Base-by-base conservation (phyloP, 2,329 filamentous ascomycete species). In the Botrytis elliptica region DNA sequence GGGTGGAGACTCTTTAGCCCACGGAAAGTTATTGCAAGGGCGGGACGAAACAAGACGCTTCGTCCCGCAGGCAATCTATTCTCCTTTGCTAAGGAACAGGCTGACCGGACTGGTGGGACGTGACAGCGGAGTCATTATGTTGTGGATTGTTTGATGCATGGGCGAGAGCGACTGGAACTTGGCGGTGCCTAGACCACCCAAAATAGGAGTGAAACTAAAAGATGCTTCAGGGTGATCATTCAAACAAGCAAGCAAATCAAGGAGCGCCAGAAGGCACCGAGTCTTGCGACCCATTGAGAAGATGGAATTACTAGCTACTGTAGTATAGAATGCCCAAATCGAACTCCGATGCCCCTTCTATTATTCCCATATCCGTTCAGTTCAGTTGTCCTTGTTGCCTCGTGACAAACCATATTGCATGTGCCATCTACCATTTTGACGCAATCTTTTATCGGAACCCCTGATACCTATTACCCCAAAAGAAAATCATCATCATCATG, bases 241-340 rank as follows among this genome's bases (percentile, higher is more conserved):
- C 38, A 57, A 38, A 33, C 25, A 40, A 42, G 7, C n/a, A 42
- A 42, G 66, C 66, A 42, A 42, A 69, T 57, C 66, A 57, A 25
- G 52, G n/a, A 57, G 66, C 40, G 66, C 66, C 66, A 57, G 36
- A 42, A 29, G 66, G 66, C 66, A 69, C 66, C 12, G 66, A 69
- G 66, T 69, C 66, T 69, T 69, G 52, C 66, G 66, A 69, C 66
- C 55, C 66, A 57, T 69, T 57, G 16, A 69, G 66, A 57, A 12
- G 66, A 57, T 69, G 66, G 66, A 59, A 57, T 69, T 69, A 29
- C 49, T 69, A 69, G 66, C 66, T 69, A 69, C n/a, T 42, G 25
- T 69, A 57, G 66, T 57, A 57, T 33, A 42, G 66, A 22, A 42
- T 42, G 20, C 36, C 36, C 25, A 33, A 57, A 57, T 57, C 8